Evolutionary conservation across 2,329 filamentous ascomycete species (phyloP).

Genomic region (Cercospora citrullina): DNA sequence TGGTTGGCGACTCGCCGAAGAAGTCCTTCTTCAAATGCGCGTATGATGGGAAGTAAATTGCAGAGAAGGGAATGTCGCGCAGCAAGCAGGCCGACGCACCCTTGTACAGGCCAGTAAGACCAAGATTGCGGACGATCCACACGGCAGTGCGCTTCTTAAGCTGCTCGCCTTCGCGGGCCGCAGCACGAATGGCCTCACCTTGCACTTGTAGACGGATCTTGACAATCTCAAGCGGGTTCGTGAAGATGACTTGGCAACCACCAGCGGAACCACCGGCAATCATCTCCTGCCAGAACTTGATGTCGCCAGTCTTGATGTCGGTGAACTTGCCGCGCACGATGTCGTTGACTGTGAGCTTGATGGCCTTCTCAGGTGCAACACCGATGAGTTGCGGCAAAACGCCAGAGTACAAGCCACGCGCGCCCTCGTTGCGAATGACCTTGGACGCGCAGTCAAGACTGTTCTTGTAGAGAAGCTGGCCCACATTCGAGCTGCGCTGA

Average conservation of each 20-base stretch:
- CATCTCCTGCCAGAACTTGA: constrained; percentile 71
- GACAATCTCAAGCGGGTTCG: constrained; percentile 97
- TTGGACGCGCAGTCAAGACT: constrained; percentile 93
- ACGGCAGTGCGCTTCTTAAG: constrained; percentile 87
- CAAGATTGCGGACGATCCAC: constrained; percentile 96
- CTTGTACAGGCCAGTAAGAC: constrained; percentile 93
- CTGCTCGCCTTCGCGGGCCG: constrained; percentile 71
- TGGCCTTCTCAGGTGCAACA: constrained; percentile 98
- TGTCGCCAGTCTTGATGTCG: constrained; percentile 70
- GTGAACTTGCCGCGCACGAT: constrained; percentile 76
- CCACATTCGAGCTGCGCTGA: constrained; percentile 78
- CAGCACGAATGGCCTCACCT: constrained; percentile 81
- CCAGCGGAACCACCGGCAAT: constrained; percentile 86
- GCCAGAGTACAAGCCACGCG: constrained; percentile 87
- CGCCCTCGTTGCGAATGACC: constrained; percentile 88
- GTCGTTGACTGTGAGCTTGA: constrained; percentile 98
- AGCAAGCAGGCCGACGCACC: constrained; percentile 91
- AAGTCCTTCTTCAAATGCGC: constrained; percentile 89
- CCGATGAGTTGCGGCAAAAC: constrained; percentile 93
- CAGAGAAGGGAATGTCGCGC: constrained; percentile 95
- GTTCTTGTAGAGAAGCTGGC: constrained; percentile 92
- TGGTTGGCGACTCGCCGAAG: constrained; percentile 83
- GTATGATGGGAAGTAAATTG: constrained; percentile 98
- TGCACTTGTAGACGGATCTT: constrained; percentile 98
- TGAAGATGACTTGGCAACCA: constrained; percentile 96